phyloP scores from a whole-genome alignment of 208 protist genomes.

The Acanthamoeba pearcei region DNA sequence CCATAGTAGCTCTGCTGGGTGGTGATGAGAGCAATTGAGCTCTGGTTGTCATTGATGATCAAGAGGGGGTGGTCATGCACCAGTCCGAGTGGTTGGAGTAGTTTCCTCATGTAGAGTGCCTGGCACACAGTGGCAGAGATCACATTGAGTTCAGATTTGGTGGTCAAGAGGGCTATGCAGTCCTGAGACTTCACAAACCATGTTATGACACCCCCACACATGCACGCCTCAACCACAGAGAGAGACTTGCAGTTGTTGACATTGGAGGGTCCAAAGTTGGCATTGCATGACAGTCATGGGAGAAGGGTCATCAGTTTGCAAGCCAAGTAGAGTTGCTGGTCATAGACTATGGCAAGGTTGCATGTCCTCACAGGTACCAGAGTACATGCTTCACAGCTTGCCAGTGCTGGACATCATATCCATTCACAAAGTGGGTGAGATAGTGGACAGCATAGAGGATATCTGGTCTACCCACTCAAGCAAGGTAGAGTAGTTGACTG shows the following conservation, averaged over 20 bases:
- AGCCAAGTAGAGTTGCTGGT: not conserved
- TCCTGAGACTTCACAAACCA: not conserved
- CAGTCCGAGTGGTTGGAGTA: not conserved
- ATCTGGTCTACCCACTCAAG: not conserved
- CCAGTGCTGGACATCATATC: not conserved
- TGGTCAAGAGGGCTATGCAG: not conserved
- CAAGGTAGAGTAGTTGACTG: not conserved
- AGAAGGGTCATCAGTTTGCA: not conserved
- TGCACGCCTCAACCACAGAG: not conserved
- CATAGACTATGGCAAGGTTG: not conserved
- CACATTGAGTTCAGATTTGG: not conserved
- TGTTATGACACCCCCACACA: not conserved
- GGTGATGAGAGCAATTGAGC: not conserved
- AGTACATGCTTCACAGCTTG: not conserved
- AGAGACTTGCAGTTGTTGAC: not conserved
- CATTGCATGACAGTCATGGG: not conserved
- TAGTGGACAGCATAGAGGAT: not conserved
- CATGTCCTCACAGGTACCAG: not conserved
- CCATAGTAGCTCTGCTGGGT: not conserved
- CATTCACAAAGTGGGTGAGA: not conserved
- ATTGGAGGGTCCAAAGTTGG: not conserved
- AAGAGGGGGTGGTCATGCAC: not conserved
- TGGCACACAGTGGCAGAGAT: not conserved
- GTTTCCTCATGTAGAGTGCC: not conserved
- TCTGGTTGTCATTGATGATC: not conserved